phyloP scores from a whole-genome alignment of 2,329 filamentous ascomycete species.

The Fusarium sp. region DNA sequence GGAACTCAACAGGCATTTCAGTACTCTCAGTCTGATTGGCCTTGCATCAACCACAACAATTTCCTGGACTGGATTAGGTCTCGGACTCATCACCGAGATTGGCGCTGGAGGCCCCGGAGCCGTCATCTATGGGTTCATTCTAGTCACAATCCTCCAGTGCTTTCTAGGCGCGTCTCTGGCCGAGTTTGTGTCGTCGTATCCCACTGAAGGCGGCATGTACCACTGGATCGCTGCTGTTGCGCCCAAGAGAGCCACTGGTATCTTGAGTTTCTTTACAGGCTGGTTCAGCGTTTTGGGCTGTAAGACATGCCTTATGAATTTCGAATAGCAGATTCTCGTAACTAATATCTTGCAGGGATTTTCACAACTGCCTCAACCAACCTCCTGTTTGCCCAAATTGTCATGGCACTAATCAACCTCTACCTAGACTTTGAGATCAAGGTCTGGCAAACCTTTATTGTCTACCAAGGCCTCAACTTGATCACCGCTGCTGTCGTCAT shows the following conservation, averaged over 20 bases:
- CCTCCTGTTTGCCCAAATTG: conserved; percentile 1
- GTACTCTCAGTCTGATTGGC: neutral
- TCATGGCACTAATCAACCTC: conserved; percentile 1
- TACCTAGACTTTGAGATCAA: conserved; percentile 8
- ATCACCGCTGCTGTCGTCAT: conserved; percentile 6
- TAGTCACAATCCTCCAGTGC: neutral
- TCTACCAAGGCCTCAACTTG: conserved; percentile 10
- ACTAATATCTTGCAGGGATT: neutral
- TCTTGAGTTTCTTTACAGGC: conserved; percentile 7
- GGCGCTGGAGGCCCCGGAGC: conserved; percentile 19
- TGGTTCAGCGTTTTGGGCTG: conserved; percentile 23
- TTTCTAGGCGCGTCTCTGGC: conserved; percentile 13
- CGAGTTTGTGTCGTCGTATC: conserved; percentile 18
- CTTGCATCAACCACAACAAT: conserved; percentile 11
- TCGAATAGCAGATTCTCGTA: no score
- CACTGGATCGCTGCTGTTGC: conserved; percentile 22
- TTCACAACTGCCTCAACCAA: conserved; percentile 21
- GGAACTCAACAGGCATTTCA: conserved; percentile 10
- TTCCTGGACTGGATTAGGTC: neutral
- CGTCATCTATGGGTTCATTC: conserved; percentile 12
- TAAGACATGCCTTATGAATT: neutral
- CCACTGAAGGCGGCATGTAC: conserved; percentile 20
- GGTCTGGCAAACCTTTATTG: conserved; percentile 11
- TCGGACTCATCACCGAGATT: conserved; percentile 10
- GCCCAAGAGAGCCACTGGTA: neutral